A percentile compares a stretch with the other conserved stretches of the same genome.
phyloP scores from a whole-genome alignment of 1,284 basidiomycete species.

The Moesziomyces aphidis region DNA sequence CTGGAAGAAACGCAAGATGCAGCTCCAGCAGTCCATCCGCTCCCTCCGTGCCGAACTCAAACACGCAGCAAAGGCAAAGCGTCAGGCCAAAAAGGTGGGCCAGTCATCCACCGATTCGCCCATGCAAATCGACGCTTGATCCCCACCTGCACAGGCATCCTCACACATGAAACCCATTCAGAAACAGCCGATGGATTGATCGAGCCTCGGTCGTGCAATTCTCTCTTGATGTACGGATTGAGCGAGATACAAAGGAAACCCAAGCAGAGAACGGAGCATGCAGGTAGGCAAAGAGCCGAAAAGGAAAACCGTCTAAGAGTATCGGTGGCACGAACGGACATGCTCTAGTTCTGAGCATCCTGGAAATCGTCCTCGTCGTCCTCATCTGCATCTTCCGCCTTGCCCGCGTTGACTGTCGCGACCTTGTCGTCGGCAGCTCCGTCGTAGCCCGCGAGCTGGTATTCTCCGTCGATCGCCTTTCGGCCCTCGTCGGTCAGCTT shows the following conservation, averaged over 20 bases:
- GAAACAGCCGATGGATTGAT: no score
- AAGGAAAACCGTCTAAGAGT: neutral
- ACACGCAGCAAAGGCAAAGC: neutral
- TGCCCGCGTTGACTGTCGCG: neutral
- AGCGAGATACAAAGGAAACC: no score
- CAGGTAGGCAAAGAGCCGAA: neutral
- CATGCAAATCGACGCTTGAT: neutral
- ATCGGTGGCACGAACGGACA: neutral
- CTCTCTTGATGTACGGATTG: no score
- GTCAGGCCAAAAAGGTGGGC: neutral
- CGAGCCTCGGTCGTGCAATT: no score
- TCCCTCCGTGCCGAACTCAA: constrained; percentile 10
- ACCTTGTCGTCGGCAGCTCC: constrained; percentile 1
- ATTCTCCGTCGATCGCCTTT: constrained; percentile 66
- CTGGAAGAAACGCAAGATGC: constrained; percentile 35
- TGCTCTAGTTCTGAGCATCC: constrained; percentile 36
- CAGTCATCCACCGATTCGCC: neutral
- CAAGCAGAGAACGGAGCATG: no score
- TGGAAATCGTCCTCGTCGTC: constrained; percentile 47
- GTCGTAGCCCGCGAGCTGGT: constrained; percentile 45
- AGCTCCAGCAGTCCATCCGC: constrained; percentile 14
- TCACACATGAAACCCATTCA: no score
- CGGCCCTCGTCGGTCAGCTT: constrained; percentile 73
- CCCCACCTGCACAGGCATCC: no score
- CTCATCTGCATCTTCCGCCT: constrained; percentile 9